These are phyloP conservation scores for Penstemon barbatus DNA, from an alignment of 257 asterid genomes.

Conservation along the genomic window DNA sequence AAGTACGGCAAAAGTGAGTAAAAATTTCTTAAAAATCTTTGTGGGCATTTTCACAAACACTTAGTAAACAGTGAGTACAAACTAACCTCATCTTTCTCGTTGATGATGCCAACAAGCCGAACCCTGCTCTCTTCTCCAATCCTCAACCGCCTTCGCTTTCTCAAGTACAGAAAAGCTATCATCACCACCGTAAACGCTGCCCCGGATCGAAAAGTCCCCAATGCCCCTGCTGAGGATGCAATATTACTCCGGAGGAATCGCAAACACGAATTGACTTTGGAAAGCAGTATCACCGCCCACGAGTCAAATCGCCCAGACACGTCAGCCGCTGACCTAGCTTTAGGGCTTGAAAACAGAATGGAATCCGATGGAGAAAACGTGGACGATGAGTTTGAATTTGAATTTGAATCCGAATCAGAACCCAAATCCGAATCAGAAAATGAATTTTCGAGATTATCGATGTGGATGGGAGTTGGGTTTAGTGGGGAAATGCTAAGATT, in stretches of 20 bases:
- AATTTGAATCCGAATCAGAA: constrained; percentile 36
- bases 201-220: constrained; percentile 26
- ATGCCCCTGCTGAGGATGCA: constrained; percentile 28
- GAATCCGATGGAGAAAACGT: constrained; percentile 44
- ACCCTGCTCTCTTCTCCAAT: not conserved
- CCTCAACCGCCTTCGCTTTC: constrained; percentile 17
- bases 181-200: constrained; percentile 29
- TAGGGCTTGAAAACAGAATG: constrained; percentile 24
- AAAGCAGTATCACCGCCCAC: constrained; percentile 37
- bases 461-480: constrained; percentile 20
- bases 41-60: constrained; percentile 47
- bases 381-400: constrained; percentile 37
- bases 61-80: not conserved
- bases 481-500: constrained; percentile 47
- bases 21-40: not conserved
- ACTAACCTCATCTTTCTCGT: constrained; percentile 45
- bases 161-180: constrained; percentile 24
- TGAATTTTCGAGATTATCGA: constrained; percentile 9
- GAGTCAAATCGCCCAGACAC: constrained; percentile 26
- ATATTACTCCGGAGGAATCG: constrained; percentile 21
- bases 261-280: constrained; percentile 26
- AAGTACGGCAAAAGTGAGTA: not conserved
- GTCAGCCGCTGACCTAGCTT: constrained; percentile 5
- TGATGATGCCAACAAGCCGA: constrained; percentile 15
- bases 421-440: constrained; percentile 35